Conservation (phyloP, 2,329 filamentous ascomycete genomes). For the Fusarium chaquense region DNA sequence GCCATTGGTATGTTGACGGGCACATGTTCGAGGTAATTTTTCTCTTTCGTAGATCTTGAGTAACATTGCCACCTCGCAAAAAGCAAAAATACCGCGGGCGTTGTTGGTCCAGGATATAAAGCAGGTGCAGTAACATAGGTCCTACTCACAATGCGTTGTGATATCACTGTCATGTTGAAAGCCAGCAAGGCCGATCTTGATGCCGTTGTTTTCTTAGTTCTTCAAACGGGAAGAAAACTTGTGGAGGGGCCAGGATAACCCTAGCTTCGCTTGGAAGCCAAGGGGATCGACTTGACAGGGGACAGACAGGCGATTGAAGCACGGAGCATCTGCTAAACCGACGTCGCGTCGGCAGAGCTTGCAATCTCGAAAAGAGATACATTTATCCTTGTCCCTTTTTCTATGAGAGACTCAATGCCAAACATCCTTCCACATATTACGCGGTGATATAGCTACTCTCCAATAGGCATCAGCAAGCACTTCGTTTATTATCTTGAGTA, state of each 20-base stretch:
- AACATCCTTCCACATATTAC: neutral
- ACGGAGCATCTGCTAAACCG: conserved; percentile 49
- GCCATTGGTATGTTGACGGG: conserved; percentile 36
- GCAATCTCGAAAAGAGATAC: conserved; percentile 24
- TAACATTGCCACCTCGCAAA: conserved; percentile 33
- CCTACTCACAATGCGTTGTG: conserved; percentile 28
- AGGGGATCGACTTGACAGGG: conserved; percentile 45
- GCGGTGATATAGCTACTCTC: neutral
- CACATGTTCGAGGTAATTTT: conserved; percentile 39
- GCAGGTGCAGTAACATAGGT: conserved; percentile 7
- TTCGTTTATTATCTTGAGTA: neutral
- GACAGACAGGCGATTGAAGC: conserved; percentile 39
- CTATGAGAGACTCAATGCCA: neutral
- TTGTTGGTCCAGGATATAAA: conserved; percentile 19
- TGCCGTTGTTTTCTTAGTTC: conserved; percentile 42
- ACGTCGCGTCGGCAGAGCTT: conserved; percentile 34
- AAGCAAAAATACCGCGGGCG: conserved; percentile 5
- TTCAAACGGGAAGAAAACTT: conserved; percentile 39
- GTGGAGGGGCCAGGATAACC: conserved; percentile 49
- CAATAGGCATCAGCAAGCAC: neutral
- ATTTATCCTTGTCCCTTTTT: neutral
- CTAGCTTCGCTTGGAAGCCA: conserved; percentile 43
- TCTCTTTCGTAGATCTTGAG: conserved; percentile 30
- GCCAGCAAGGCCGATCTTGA: conserved; percentile 39
- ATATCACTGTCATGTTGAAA: conserved; percentile 33